These are phyloP conservation scores for Alternaria viburni DNA, from an alignment of 2,329 filamentous ascomycete genomes.

Conservation along the genomic window DNA sequence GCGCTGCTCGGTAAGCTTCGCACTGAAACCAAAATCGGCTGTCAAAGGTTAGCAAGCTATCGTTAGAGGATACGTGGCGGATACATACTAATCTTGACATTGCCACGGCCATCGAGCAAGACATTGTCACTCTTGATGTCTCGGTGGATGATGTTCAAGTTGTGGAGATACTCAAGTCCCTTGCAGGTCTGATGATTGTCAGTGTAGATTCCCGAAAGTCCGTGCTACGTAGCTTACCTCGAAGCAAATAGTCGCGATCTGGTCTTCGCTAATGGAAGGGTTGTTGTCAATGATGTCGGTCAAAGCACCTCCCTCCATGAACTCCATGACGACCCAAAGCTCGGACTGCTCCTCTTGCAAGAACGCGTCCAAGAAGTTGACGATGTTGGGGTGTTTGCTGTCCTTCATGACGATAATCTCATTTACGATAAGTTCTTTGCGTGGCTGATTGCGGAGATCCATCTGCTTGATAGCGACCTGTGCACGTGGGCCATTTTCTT, in stretches of 20 bases:
- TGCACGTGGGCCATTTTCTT: slow-evolving; percentile 78
- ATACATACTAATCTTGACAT: slow-evolving; percentile 93
- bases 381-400: slow-evolving; percentile 96
- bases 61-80: neutral
- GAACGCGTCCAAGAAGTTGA: slow-evolving; percentile 98
- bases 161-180: slow-evolving; percentile 91
- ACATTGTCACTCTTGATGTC: slow-evolving; percentile 99
- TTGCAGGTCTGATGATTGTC: slow-evolving; percentile 77
- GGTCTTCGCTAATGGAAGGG: slow-evolving; percentile 88
- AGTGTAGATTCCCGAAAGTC: slow-evolving; percentile 22
- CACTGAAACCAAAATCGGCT: slow-evolving; percentile 99
- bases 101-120: slow-evolving; percentile 88
- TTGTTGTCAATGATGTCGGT: slow-evolving; percentile 99
- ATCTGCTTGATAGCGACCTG: slow-evolving; percentile 99
- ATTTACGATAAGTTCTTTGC: slow-evolving; percentile 98
- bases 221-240: slow-evolving; percentile 69
- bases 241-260: slow-evolving; percentile 95
- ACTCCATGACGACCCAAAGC: slow-evolving; percentile 99
- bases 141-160: slow-evolving; percentile 96
- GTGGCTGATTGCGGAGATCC: slow-evolving; percentile 95
- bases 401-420: slow-evolving; percentile 99
- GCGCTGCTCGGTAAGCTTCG: slow-evolving; percentile 95
- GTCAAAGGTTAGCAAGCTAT: slow-evolving; percentile 15
- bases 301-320: slow-evolving; percentile 97
- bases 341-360: slow-evolving; percentile 92